Conservation (phyloP, 495 filamentous ascomycete genomes). For the Pyrenula aspistea region DNA sequence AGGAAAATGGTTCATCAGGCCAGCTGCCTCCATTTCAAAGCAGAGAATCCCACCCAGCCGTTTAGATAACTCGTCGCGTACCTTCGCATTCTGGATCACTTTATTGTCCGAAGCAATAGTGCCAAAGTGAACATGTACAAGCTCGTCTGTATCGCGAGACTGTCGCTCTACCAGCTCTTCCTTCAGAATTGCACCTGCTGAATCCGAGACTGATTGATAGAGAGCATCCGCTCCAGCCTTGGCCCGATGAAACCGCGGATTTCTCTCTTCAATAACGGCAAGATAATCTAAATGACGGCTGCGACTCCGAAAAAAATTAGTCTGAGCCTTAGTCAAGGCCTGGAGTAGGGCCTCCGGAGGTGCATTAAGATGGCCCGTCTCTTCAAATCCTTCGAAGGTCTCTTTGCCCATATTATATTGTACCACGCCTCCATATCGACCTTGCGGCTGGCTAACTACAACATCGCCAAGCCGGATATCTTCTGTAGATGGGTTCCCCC, state of each 20-base stretch:
- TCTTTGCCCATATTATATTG: constrained; percentile 13
- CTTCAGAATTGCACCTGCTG: constrained; percentile 1
- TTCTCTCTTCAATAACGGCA: neutral
- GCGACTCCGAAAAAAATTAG: neutral
- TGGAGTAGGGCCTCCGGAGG: constrained; percentile 7
- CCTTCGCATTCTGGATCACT: constrained; percentile 12
- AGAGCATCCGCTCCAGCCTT: constrained; percentile 6
- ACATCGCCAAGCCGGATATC: constrained; percentile 20
- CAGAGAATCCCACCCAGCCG: constrained; percentile 4
- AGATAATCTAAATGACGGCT: neutral
- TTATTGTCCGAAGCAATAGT: constrained; percentile 17
- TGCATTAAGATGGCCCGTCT: constrained; percentile 5
- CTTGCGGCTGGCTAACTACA: constrained; percentile 12
- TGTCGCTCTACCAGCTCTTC: constrained; percentile 1
- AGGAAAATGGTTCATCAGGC: too few species aligned
- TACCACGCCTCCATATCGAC: constrained; percentile 8
- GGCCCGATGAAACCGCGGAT: neutral
- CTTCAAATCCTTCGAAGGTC: constrained; percentile 1
- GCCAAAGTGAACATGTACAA: constrained; percentile 18
- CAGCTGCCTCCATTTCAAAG: constrained; percentile 9
- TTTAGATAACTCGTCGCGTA: neutral
- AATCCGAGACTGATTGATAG: constrained; percentile 7
- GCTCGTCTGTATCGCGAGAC: neutral
- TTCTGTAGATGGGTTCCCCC: constrained; percentile 17
- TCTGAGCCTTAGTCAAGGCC: constrained; percentile 1